Evolutionary conservation across 345 rosid genomes (phyloP), one percentile per base, ranked within the genome.

Genomic region (Noccaea caerulescens): DNA sequence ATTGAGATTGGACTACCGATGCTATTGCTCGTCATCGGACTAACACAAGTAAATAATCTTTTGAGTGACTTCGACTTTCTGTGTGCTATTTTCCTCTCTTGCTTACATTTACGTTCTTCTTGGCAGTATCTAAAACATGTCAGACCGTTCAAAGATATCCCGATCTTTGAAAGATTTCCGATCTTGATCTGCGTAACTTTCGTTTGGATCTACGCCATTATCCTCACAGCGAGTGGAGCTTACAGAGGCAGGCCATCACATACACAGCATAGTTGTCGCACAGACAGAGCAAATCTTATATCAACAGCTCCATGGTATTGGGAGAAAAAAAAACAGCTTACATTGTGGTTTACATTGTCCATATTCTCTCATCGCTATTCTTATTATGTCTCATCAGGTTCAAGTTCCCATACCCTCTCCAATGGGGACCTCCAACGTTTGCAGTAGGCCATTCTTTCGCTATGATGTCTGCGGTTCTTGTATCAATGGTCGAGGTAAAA

Each of bases 391-490:
- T 78, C 36, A 56, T 63, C 77, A 94, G 99, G 99, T 84, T 94
- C 74, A 87, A 80, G 73, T 79, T 94, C 66, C 99, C 99, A 37
- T 94, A 91, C 78, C 99, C 99, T 63, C 89, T 94, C 23, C 99
- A 94, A 52, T 94, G 99, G 99, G 99, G 99, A 0, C 82, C 99
- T n/a, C 99, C 99, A 10, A 92, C 93, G 38, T 95, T 95, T 80
- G 79, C 93, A 36, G 99, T 92, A 30, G 93, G 96, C 45, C 99
- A 95, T 80, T 83, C 89, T 32, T 88, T 94, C 73, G 98, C 96
- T 63, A 90, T 94, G 97, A 88, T 92, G 89, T 85, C 96, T 70
- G 88, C 98, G 10, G 92, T 88, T 68, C 88, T 94, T 56, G 99
- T 94, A 16, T 86, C 99, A 44, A 84, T 91, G 89, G 85, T 90